Percentiles rank a stretch among this genome's conserved stretches.
Conservation (phyloP, 306 rosid species). For the Prunus kanzakura region DNA sequence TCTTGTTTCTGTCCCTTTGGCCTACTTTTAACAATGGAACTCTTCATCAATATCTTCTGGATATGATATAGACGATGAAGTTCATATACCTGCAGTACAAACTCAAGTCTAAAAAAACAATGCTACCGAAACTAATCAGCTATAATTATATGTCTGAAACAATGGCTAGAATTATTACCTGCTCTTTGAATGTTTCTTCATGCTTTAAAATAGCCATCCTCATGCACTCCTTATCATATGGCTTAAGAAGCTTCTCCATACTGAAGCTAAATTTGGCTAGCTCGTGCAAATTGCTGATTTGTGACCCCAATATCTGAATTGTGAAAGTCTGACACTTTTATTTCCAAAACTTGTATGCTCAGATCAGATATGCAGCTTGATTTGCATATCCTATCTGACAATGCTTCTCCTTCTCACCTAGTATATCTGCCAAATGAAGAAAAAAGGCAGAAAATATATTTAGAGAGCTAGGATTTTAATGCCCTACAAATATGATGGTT, state of each 20-base stretch:
- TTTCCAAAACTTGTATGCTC: no score
- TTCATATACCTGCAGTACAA: slow-evolving; percentile 57
- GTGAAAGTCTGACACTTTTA: background rate
- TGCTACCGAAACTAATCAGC: background rate
- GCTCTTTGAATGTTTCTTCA: slow-evolving; percentile 78
- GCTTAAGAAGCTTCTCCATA: slow-evolving; percentile 72
- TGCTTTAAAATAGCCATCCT: slow-evolving; percentile 75
- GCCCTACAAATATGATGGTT: slow-evolving; percentile 23
- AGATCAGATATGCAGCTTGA: no score
- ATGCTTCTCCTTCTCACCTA: slow-evolving; percentile 16
- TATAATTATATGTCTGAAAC: no score
- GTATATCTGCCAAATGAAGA: slow-evolving; percentile 35
- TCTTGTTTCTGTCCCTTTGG: slow-evolving; percentile 30
- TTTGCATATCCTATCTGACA: background rate
- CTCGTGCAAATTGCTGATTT: background rate
- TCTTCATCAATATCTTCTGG: slow-evolving; percentile 80
- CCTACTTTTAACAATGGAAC: slow-evolving; percentile 37
- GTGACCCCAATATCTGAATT: background rate
- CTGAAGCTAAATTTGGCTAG: slow-evolving; percentile 6
- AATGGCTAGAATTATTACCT: slow-evolving; percentile 37
- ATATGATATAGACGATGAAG: slow-evolving; percentile 82
- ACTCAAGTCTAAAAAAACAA: background rate
- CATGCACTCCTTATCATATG: slow-evolving; percentile 68
- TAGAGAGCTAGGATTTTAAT: background rate
- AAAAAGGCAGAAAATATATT: slow-evolving; percentile 6